phyloP scores from a whole-genome alignment of 345 rosid genomes.

The Sapria himalayana region DNA sequence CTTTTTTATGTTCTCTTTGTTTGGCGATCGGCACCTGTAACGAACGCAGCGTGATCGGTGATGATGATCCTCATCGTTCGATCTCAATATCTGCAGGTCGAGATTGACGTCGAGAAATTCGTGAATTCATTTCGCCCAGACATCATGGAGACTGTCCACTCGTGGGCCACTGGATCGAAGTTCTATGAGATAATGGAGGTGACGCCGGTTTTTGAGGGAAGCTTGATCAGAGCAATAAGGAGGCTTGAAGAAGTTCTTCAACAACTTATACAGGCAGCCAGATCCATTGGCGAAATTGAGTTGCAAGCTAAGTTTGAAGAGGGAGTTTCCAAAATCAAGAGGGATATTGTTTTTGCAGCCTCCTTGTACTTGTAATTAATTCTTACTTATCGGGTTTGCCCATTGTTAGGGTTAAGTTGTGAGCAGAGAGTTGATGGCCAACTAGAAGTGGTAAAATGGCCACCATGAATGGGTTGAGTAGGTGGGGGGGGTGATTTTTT shows the following conservation, averaged over 20 bases:
- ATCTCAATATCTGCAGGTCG: conserved; percentile 24
- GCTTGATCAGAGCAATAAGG: conserved; percentile 92
- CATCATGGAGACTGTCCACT: conserved; percentile 89
- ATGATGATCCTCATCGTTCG: background rate
- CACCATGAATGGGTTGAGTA: too few species aligned
- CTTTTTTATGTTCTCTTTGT: background rate
- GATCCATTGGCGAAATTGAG: conserved; percentile 74
- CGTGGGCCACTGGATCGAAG: conserved; percentile 98
- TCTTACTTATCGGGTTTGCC: too few species aligned
- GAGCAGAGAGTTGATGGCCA: too few species aligned
- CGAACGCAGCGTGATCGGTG: background rate
- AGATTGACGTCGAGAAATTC: conserved; percentile 63
- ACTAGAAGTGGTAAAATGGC: too few species aligned
- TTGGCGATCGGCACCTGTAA: background rate
- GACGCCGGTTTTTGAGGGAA: conserved; percentile 87
- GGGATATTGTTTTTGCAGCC: conserved; percentile 94
- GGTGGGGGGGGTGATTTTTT: too few species aligned
- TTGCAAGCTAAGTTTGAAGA: conserved; percentile 68
- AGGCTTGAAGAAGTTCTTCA: conserved; percentile 92
- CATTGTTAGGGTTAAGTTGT: too few species aligned
- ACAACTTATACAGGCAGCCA: conserved; percentile 80
- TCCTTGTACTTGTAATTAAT: conserved; percentile 82
- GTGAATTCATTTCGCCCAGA: conserved; percentile 80
- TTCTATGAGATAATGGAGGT: conserved; percentile 90
- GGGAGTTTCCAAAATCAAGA: conserved; percentile 73